These are phyloP conservation scores for Nannizziopsis barbatae DNA, from an alignment of 2,329 filamentous ascomycete genomes.

Conservation along the genomic window DNA sequence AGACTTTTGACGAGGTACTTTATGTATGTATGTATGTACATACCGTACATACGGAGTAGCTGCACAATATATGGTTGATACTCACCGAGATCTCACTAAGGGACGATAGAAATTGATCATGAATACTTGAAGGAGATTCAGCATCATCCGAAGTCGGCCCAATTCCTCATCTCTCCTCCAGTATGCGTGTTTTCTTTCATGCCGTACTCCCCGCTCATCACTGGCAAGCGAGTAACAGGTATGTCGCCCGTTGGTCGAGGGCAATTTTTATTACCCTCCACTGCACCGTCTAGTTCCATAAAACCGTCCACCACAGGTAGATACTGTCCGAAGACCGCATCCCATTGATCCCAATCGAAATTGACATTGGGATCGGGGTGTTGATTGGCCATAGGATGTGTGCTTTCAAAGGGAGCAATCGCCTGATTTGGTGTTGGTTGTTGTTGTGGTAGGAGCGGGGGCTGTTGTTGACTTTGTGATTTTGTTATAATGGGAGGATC, in stretches of 20 bases:
- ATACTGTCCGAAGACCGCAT: slow-evolving; percentile 39
- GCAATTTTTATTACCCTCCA: not conserved
- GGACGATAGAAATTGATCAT: too few relatives aligned
- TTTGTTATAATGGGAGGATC: not conserved
- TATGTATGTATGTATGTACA: too few relatives aligned
- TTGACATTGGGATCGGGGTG: slow-evolving; percentile 27
- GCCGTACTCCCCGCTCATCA: not conserved
- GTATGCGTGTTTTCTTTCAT: not conserved
- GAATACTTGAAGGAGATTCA: too few relatives aligned
- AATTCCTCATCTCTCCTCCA: too few relatives aligned
- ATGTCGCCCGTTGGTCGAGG: not conserved
- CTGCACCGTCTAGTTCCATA: slow-evolving; percentile 30
- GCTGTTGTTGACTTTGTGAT: not conserved
- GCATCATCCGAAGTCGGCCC: too few relatives aligned
- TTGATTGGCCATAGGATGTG: slow-evolving; percentile 24
- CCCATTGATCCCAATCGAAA: slow-evolving; percentile 42
- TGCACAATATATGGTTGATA: too few relatives aligned
- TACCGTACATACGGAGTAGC: too few relatives aligned
- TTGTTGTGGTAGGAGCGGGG: not conserved
- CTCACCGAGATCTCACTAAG: too few relatives aligned
- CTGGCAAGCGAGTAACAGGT: not conserved
- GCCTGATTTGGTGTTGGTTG: slow-evolving; percentile 22
- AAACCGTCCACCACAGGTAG: slow-evolving; percentile 34
- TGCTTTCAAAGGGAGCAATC: slow-evolving; percentile 13
- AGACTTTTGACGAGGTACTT: too few relatives aligned